Evolutionary conservation across 1,284 basidiomycete genomes (phyloP), one percentile per base, ranked within the genome.

Genomic region (Trametes sp.): DNA sequence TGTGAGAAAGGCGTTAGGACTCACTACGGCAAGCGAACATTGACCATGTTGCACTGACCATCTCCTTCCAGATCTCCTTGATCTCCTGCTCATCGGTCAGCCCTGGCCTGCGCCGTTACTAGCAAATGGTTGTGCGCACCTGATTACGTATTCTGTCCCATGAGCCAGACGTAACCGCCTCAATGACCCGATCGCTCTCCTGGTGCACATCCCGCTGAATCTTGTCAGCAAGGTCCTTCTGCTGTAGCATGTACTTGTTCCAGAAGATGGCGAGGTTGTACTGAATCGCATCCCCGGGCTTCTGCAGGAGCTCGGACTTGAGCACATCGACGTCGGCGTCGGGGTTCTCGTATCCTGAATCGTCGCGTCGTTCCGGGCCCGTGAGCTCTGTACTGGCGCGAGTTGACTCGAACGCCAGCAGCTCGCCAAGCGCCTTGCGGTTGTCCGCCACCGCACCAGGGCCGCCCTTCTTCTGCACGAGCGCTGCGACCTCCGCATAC

Each of bases 191-290:
- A 45, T 75, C 68, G 26, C 64, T 68, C 41, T 70, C 73, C 2
- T 68, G 64, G 26, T 62, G 57, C 8, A 73, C 65, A 7, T 69
- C 65, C 0, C 57, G 14, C 3, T 66, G 57, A 21, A 75, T 57
- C 49, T 69, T 71, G 9, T 68, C 63, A 23, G 67, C 46, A 4
- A 76, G 60, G 57, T 71, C 63, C 41, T 36, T 51, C 23, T 64
- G 58, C 31, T 75, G 74, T 38, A 74, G 35, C 24, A 66, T 67
- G 42, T 76, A 75, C 61, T 77, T 77, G 19, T 68, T 60, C 38
- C 63, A 56, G 61, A 75, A 76, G 2, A 65, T 42, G 1, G 54
- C 59, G 53, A 66, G 49, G 54, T 77, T 76, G 49, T 67, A 70
- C 59, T 66, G 55, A 10, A 73, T 62, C 0, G 73, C 66, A 10